Percentiles rank a stretch among this genome's conserved stretches.
These are phyloP conservation scores for Epichloe gansuensis DNA, from an alignment of 2,329 filamentous ascomycete species.

Conservation along the genomic window DNA sequence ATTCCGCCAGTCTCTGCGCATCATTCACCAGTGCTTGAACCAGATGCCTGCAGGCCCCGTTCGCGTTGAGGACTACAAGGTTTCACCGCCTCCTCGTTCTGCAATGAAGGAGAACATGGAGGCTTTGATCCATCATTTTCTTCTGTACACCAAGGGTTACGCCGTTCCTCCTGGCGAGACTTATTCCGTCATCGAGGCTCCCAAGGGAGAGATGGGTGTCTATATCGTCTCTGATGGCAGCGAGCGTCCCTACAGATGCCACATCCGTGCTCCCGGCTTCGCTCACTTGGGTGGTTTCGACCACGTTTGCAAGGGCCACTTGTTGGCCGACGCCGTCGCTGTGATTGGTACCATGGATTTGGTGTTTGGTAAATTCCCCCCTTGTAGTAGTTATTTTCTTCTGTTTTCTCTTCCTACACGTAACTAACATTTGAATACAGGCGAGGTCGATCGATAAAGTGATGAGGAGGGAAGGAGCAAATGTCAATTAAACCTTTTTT, in stretches of 20 bases:
- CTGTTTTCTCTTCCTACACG: neutral
- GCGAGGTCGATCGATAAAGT: slow-evolving; percentile 47
- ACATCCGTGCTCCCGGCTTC: slow-evolving; percentile 93
- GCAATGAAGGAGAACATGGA: slow-evolving; percentile 99
- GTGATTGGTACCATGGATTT: slow-evolving; percentile 87
- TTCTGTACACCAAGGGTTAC: slow-evolving; percentile 98
- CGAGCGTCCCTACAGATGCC: slow-evolving; percentile 93
- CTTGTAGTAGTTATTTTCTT: neutral
- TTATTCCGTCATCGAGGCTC: slow-evolving; percentile 96
- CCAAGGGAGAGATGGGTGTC: slow-evolving; percentile 99
- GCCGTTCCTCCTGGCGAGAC: slow-evolving; percentile 94
- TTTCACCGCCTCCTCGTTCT: slow-evolving; percentile 83
- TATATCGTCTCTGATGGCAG: slow-evolving; percentile 92
- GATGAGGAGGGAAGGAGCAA: slow-evolving; percentile 11
- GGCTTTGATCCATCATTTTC: slow-evolving; percentile 96
- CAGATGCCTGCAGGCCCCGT: slow-evolving; percentile 94
- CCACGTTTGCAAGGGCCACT: slow-evolving; percentile 79
- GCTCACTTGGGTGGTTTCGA: slow-evolving; percentile 92
- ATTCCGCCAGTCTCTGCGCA: slow-evolving; percentile 94
- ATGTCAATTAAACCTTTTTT: slow-evolving; percentile 19
- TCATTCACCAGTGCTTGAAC: slow-evolving; percentile 98
- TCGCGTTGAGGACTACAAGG: slow-evolving; percentile 97
- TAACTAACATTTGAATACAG: slow-evolving; percentile 19
- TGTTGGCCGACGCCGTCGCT: slow-evolving; percentile 91
- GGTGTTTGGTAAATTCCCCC: slow-evolving; percentile 57